Evolutionary conservation across 2,329 filamentous ascomycete species (phyloP).

Genomic region (Botrytis byssoidea): DNA sequence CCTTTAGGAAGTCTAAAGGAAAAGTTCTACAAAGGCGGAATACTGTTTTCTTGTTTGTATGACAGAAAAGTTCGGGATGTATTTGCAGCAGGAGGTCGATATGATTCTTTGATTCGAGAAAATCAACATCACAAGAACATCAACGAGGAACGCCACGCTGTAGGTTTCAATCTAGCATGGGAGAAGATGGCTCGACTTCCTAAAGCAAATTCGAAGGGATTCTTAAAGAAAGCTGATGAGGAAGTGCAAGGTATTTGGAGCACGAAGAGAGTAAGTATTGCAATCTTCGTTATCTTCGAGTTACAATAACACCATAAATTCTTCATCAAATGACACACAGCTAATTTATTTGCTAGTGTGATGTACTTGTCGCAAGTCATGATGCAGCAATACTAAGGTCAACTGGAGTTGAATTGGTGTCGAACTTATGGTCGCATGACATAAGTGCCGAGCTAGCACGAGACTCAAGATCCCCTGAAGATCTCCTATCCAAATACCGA

Average conservation of each 20-base stretch:
- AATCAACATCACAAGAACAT: constrained; percentile 69
- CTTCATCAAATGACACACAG: neutral
- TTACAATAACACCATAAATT: neutral
- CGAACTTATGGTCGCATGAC: constrained; percentile 76
- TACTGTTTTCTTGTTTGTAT: constrained; percentile 88
- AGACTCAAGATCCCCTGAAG: constrained; percentile 76
- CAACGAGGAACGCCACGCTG: constrained; percentile 70
- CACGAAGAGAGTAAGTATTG: constrained; percentile 59
- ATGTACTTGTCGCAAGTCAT: constrained; percentile 87
- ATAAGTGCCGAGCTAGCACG: constrained; percentile 86
- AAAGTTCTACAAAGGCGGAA: constrained; percentile 80
- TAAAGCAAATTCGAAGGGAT: constrained; percentile 51
- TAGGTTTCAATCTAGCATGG: constrained; percentile 90
- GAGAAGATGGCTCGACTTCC: constrained; percentile 64
- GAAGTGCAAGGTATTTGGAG: constrained; percentile 60
- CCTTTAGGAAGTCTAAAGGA: constrained; percentile 88
- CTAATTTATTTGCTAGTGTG: constrained; percentile 56
- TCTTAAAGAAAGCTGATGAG: constrained; percentile 68
- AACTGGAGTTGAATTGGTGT: constrained; percentile 72
- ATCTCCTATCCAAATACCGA: constrained; percentile 71
- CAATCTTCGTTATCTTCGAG: constrained; percentile 18
- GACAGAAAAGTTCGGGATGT: constrained; percentile 82
- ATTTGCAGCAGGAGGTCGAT: constrained; percentile 89
- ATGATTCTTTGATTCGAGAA: constrained; percentile 84
- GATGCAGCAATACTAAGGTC: constrained; percentile 74